These are phyloP conservation scores for Amphicarpaea edgeworthii DNA, from an alignment of 306 rosid species.

Conservation along the genomic window DNA sequence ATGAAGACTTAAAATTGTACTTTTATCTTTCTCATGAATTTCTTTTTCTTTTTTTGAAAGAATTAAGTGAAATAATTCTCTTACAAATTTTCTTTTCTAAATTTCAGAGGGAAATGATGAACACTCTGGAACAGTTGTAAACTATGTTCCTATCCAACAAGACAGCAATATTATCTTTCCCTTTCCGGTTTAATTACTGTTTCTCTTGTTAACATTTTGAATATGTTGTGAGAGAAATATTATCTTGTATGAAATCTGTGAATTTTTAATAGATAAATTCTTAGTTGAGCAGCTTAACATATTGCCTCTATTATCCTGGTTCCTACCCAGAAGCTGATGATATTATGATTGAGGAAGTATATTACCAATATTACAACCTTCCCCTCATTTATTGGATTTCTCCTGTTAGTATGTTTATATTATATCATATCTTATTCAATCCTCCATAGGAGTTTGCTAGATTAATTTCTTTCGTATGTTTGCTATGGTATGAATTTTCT, in stretches of 20 bases:
- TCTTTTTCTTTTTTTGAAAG: neutral
- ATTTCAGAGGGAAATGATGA: slow-evolving; percentile 75
- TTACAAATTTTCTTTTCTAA: neutral
- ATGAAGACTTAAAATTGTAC: slow-evolving; percentile 59
- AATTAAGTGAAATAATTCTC: neutral
- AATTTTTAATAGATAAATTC: neutral
- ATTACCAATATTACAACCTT: neutral
- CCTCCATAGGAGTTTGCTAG: neutral
- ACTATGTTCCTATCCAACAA: slow-evolving; percentile 33
- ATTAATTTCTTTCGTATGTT: slow-evolving; percentile 8
- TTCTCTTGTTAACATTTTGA: slow-evolving; percentile 12
- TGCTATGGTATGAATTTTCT: too few species aligned
- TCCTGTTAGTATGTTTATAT: neutral
- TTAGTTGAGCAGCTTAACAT: slow-evolving; percentile 16
- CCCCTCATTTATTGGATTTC: neutral
- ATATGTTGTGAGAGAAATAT: slow-evolving; percentile 16
- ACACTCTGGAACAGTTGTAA: neutral
- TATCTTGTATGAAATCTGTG: slow-evolving; percentile 13
- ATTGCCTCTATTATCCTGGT: slow-evolving; percentile 1
- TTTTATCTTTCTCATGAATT: neutral
- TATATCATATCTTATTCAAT: slow-evolving; percentile 7
- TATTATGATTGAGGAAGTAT: slow-evolving; percentile 9
- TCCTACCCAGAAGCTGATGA: neutral
- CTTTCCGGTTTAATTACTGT: slow-evolving; percentile 19
- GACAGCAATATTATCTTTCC: slow-evolving; percentile 34